Evolutionary conservation across 1,284 basidiomycete species (phyloP).

Genomic region (Thecaphora thlaspeos): DNA sequence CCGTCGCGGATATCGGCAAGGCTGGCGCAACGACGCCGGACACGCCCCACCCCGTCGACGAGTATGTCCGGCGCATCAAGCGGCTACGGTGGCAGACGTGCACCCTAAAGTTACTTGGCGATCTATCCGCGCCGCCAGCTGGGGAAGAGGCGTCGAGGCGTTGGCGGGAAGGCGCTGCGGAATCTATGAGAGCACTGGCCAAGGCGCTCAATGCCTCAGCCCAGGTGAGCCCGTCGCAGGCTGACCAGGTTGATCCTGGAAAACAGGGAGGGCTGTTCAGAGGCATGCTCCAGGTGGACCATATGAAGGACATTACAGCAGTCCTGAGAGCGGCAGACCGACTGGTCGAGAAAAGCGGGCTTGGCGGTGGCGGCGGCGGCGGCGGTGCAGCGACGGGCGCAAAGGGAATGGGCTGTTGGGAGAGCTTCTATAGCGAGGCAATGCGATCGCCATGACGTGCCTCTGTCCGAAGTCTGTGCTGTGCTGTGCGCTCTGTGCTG

Average conservation of each 20-base stretch:
- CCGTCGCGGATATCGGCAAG: neutral
- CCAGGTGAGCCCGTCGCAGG: too few species aligned
- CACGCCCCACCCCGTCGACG: conserved; percentile 1
- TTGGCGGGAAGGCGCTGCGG: neutral
- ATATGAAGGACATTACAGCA: neutral
- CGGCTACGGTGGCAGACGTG: conserved; percentile 4
- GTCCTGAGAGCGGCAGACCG: neutral
- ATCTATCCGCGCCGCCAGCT: too few species aligned
- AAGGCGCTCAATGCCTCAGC: too few species aligned
- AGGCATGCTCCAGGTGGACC: neutral
- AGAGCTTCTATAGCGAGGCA: neutral
- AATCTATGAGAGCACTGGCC: too few species aligned
- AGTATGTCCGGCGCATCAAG: conserved; percentile 19
- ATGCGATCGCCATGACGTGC: neutral
- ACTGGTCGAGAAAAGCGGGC: neutral
- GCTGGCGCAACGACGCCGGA: too few species aligned
- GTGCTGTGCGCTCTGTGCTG: too few species aligned
- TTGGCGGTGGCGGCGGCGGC: too few species aligned
- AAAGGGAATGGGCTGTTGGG: neutral
- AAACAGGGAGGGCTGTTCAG: neutral
- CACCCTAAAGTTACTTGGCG: neutral
- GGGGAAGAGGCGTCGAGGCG: neutral
- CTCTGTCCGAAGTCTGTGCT: too few species aligned
- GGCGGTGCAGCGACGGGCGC: too few species aligned
- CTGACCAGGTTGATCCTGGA: too few species aligned